Evolutionary conservation across 2,329 filamentous ascomycete genomes (phyloP), one percentile per base, ranked within the genome.

Genomic region (Colletotrichum horii): DNA sequence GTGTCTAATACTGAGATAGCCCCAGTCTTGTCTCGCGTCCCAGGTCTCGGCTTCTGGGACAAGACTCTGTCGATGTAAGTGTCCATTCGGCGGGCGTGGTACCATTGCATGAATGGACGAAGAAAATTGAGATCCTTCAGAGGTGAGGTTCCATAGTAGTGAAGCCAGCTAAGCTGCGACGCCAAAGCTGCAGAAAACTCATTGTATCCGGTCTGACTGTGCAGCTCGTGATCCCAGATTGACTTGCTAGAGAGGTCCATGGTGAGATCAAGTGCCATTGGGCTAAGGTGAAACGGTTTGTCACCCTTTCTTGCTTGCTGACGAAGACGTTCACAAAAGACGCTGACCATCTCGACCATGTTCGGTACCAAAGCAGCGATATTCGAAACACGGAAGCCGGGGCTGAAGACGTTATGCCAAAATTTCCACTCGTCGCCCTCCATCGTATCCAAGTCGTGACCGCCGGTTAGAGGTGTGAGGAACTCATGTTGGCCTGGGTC

Each of bases 341-440:
- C 81, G 8, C 79, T 79, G 0, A 82, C 81, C 70, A 87, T 84
- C 43, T 85, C 81, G 4, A 86, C 69, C 15, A 86, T 79, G n/a
- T 83, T 83, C 4, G 84, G 83, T 2, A 85, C 79, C 58, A 83
- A 79, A 4, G 82, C 81, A 6, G 78, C 80, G 69, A 86, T 74
- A 58, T 83, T 85, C 56, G 83, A 80, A 32, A 80, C 77, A 58
- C 83, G 84, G 70, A 86, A 86, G 4, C 81, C 83, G 1, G 82
- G 84, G 32, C 80, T 85, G 34, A 86, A 81, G 32, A 81, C 70
- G 61, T 77, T 79, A 76, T 62, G 82, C 80, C 83, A 85, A 4
- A 80, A 38, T 19, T 79, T 78, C 70, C 80, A 82, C 48, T 78
- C 76, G 9, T 64, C 73, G 1, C 83, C 83, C 16, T 84, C 81